These are phyloP conservation scores for Tylopilus cervinicoccineus DNA, from an alignment of 768 basidiomycete species.

Conservation along the genomic window DNA sequence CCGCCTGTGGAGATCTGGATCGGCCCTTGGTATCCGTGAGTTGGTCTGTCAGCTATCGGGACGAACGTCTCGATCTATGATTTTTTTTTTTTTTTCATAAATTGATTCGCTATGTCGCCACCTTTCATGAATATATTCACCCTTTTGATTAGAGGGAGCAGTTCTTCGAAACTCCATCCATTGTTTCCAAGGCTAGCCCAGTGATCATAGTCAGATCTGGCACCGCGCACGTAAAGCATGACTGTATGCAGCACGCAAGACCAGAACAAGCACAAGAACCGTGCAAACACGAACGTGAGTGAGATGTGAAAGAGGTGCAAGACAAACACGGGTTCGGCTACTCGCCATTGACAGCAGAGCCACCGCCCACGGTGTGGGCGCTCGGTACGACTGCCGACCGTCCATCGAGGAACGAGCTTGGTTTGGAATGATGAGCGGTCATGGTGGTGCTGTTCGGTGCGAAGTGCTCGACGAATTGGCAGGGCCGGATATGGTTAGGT, in stretches of 20 bases:
- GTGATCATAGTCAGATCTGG: conserved; percentile 61
- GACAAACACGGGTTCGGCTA: too few relatives aligned
- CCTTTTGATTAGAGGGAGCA: conserved; percentile 58
- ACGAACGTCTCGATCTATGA: conserved; percentile 37
- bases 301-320: too few relatives aligned
- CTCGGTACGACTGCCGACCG: conserved; percentile 42
- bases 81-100: too few relatives aligned
- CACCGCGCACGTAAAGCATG: conserved; percentile 53
- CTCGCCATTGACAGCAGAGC: conserved; percentile 59
- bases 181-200: conserved; percentile 50
- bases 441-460: conserved; percentile 39
- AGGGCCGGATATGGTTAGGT: conserved; percentile 49
- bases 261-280: too few relatives aligned
- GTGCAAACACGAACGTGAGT: too few relatives aligned
- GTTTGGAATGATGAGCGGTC: conserved; percentile 36
- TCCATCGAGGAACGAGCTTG: conserved; percentile 41
- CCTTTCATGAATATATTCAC: conserved; percentile 26
- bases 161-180: conserved; percentile 56
- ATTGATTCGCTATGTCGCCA: not conserved
- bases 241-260: too few relatives aligned
- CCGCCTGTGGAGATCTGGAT: conserved; percentile 20
- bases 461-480: conserved; percentile 43
- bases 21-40: conserved; percentile 36
- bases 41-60: conserved; percentile 24
- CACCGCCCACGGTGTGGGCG: conserved; percentile 58